Percentiles rank a stretch among this genome's conserved stretches.
These are phyloP conservation scores for Kuraishia capsulata DNA, from an alignment of 805 yeast genomes.

Conservation along the genomic window DNA sequence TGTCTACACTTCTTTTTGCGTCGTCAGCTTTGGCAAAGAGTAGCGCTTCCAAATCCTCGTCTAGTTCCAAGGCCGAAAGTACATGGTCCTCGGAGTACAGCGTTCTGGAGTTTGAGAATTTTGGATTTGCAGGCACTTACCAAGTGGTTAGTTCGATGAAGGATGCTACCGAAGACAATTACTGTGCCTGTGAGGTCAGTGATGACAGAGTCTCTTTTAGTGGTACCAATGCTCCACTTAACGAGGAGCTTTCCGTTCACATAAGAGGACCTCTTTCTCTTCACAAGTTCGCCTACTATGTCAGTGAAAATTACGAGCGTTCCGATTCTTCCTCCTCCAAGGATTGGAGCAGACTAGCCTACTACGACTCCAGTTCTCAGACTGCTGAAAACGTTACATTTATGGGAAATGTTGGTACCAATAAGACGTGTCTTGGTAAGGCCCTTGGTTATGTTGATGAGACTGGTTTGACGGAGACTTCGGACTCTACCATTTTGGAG, in stretches of 20 bases:
- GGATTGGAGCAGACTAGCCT: slow-evolving; percentile 52
- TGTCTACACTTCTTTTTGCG: neutral
- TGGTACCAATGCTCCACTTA: slow-evolving; percentile 58
- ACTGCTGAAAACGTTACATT: slow-evolving; percentile 59
- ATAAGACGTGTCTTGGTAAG: slow-evolving; percentile 56
- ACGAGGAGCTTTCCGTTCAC: slow-evolving; percentile 66
- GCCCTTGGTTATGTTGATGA: slow-evolving; percentile 55
- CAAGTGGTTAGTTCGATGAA: slow-evolving; percentile 34
- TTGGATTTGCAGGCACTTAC: slow-evolving; percentile 49
- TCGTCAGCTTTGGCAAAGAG: neutral
- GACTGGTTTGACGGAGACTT: slow-evolving; percentile 45
- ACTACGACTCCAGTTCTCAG: slow-evolving; percentile 40
- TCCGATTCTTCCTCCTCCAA: slow-evolving; percentile 23
- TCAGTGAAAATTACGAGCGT: slow-evolving; percentile 30
- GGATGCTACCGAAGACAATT: slow-evolving; percentile 25
- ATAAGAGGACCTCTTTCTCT: slow-evolving; percentile 68
- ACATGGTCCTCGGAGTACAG: slow-evolving; percentile 19
- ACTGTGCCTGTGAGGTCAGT: slow-evolving; percentile 38
- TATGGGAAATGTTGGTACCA: slow-evolving; percentile 51
- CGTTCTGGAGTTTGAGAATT: slow-evolving; percentile 39
- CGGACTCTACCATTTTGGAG: slow-evolving; percentile 36
- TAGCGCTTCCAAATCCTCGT: neutral
- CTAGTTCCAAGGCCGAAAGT: neutral
- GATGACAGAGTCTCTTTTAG: slow-evolving; percentile 26
- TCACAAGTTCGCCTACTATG: slow-evolving; percentile 52